These are phyloP conservation scores for Aplosporella prunicola DNA, from an alignment of 2,329 filamentous ascomycete species.

Conservation along the genomic window DNA sequence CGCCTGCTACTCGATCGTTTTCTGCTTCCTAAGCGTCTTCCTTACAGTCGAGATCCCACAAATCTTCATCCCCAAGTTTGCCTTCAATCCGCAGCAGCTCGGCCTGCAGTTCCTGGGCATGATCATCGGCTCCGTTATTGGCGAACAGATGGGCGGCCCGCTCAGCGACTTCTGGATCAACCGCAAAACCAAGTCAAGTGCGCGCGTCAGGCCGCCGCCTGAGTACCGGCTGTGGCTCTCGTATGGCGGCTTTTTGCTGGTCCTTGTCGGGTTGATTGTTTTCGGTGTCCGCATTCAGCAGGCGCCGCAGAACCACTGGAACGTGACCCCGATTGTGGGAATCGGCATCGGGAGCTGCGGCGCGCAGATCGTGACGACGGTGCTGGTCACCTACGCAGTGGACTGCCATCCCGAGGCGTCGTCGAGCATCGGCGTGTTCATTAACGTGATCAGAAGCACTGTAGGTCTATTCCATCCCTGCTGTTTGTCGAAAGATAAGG, in stretches of 20 bases:
- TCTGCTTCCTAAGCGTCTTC: slow-evolving; percentile 45
- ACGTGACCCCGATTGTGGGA: slow-evolving; percentile 48
- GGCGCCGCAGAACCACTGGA: slow-evolving; percentile 38
- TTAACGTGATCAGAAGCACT: slow-evolving; percentile 46
- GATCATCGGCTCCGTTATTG: slow-evolving; percentile 48
- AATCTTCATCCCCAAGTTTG: slow-evolving; percentile 46
- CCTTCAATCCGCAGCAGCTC: slow-evolving; percentile 48
- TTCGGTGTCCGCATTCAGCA: slow-evolving; percentile 45
- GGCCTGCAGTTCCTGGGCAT: slow-evolving; percentile 50
- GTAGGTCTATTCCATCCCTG: neutral
- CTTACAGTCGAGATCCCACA: slow-evolving; percentile 52
- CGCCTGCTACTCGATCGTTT: slow-evolving; percentile 47
- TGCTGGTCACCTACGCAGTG: slow-evolving; percentile 51
- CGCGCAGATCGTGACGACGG: slow-evolving; percentile 53
- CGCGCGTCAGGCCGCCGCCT: slow-evolving; percentile 27
- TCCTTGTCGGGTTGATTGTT: slow-evolving; percentile 44
- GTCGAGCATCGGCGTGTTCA: slow-evolving; percentile 48
- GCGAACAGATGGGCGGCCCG: slow-evolving; percentile 49
- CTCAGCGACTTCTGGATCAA: slow-evolving; percentile 47
- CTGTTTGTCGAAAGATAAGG: too few species aligned
- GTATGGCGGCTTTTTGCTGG: slow-evolving; percentile 43
- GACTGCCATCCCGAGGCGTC: slow-evolving; percentile 47
- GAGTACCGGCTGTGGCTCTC: slow-evolving; percentile 50
- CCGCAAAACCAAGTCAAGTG: slow-evolving; percentile 26
- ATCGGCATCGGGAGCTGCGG: slow-evolving; percentile 43